Percentiles rank a stretch among this genome's conserved stretches.
Evolutionary conservation across 345 rosid species (phyloP).

Genomic region (Moricandia arvensis): DNA sequence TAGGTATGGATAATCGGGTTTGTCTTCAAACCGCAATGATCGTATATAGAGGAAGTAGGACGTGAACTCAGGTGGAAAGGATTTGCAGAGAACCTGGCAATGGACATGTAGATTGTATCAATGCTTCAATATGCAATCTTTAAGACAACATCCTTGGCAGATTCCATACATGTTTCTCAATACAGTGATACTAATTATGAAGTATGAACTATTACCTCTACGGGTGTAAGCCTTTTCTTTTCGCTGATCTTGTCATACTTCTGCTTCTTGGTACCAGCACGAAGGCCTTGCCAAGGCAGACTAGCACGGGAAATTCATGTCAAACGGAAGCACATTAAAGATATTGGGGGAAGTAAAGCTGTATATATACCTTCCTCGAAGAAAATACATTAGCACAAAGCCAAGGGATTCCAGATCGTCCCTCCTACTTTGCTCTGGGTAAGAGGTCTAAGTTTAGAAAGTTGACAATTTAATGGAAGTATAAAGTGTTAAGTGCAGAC

Average conservation of each 20-base stretch:
- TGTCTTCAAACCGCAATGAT: constrained; percentile 89
- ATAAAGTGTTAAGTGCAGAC: not conserved
- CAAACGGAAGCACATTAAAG: not conserved
- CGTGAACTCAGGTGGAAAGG: constrained; percentile 90
- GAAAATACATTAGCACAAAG: constrained; percentile 95
- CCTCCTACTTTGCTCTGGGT: constrained; percentile 91
- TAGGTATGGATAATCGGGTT: constrained; percentile 94
- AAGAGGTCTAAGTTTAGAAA: constrained; percentile 15
- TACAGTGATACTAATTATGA: not conserved
- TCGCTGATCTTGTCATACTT: constrained; percentile 96
- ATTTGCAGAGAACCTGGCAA: constrained; percentile 86
- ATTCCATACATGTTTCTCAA: not conserved
- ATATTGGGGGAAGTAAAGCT: not conserved
- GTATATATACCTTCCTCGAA: constrained; percentile 75
- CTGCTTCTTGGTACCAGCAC: constrained; percentile 96
- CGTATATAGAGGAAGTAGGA: constrained; percentile 94
- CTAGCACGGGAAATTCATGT: constrained; percentile 44
- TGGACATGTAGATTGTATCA: not conserved
- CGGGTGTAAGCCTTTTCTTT: constrained; percentile 86
- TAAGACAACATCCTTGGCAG: not conserved
- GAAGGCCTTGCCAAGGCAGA: constrained; percentile 98
- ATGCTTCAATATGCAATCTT: constrained; percentile 3
- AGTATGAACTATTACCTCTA: constrained; percentile 58
- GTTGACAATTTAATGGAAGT: not conserved
- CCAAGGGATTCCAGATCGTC: constrained; percentile 99